These are phyloP conservation scores for Spraguea lophii DNA, from an alignment of 371 early-diverging fungal genomes.

Conservation along the genomic window DNA sequence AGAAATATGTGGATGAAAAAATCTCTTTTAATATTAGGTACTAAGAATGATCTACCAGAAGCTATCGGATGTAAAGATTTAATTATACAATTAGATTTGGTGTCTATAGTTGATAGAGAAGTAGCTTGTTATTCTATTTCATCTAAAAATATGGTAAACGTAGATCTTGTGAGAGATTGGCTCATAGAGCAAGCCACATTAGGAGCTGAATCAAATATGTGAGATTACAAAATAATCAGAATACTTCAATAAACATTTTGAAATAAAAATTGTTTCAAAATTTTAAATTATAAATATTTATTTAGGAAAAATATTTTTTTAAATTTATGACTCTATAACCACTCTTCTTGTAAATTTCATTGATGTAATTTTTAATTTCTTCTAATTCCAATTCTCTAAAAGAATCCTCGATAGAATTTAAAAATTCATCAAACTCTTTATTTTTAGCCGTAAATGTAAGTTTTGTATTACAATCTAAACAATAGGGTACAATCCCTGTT, in stretches of 20 bases:
- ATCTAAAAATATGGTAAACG: slow-evolving; percentile 23
- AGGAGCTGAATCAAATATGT: too few species aligned
- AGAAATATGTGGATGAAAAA: slow-evolving; percentile 27
- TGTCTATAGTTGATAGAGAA: slow-evolving; percentile 31
- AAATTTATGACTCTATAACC: slow-evolving; percentile 27
- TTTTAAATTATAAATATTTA: not conserved
- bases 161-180: slow-evolving; percentile 32
- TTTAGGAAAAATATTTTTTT: slow-evolving; percentile 2
- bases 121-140: slow-evolving; percentile 43
- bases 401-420: slow-evolving; percentile 1
- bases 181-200: slow-evolving; percentile 32
- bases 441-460: slow-evolving; percentile 13
- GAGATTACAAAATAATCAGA: too few species aligned
- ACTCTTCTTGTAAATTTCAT: not conserved
- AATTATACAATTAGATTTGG: slow-evolving; percentile 19
- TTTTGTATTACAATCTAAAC: slow-evolving; percentile 16
- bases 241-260: too few species aligned
- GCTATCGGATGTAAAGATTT: slow-evolving; percentile 27
- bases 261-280: not conserved
- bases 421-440: slow-evolving; percentile 28
- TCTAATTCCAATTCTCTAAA: slow-evolving; percentile 6
- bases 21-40: slow-evolving; percentile 34
- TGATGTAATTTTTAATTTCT: slow-evolving; percentile 3
- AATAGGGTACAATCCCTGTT: not conserved
- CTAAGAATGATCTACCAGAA: slow-evolving; percentile 33